Percentiles rank a stretch among this genome's conserved stretches.
Conservation (phyloP, 352 stramenopile species). For the Aphanomyces cochlioides region DNA sequence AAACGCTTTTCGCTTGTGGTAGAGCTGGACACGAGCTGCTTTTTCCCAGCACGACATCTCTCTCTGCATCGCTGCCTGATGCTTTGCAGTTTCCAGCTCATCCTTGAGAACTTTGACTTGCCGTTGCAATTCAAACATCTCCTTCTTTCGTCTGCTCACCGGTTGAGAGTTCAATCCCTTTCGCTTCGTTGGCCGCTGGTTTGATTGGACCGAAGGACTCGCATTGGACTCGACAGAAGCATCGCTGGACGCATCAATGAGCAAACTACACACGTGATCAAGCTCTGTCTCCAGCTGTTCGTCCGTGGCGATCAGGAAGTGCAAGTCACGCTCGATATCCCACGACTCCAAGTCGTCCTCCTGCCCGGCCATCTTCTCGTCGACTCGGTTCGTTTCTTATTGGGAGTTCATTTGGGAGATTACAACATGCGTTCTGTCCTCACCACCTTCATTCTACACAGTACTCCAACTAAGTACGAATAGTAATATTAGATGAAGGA, state of each 20-base stretch:
- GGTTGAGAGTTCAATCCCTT: no score
- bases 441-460: no score
- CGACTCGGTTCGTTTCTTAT: no score
- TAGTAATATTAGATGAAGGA: no score
- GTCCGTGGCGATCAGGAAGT: conserved; percentile 23
- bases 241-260: background rate
- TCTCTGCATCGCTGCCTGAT: background rate
- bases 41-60: background rate
- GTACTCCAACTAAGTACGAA: no score
- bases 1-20: background rate
- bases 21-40: background rate
- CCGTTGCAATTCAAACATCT: background rate
- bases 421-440: no score
- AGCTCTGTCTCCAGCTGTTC: conserved; percentile 9
- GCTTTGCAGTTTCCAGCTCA: background rate
- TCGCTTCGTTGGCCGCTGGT: no score
- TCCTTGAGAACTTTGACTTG: conserved; percentile 10
- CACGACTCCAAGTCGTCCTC: conserved; percentile 4
- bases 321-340: conserved; percentile 10
- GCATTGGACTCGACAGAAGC: no score
- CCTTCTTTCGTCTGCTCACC: background rate
- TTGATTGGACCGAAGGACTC: no score
- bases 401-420: no score
- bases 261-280: conserved; percentile 6
- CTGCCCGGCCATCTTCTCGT: no score